Conservation (phyloP, 225 moss, liverwort and hornwort species). For the Thuidium tamariscinum region DNA sequence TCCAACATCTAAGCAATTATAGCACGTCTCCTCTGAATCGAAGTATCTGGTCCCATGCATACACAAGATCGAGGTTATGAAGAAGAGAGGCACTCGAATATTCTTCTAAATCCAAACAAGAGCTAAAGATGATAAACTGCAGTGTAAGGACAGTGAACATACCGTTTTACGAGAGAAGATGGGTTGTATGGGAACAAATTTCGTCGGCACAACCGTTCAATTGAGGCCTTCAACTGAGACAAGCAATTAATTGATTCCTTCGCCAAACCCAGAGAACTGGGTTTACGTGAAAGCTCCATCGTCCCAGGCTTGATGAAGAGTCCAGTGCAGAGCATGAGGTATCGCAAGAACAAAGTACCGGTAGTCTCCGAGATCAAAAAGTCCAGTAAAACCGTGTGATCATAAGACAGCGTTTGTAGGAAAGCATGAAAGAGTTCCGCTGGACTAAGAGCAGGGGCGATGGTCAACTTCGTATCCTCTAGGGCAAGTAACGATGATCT, state of each 20-base stretch:
- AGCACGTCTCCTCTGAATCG: background rate
- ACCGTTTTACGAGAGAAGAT: slow-evolving; percentile 48
- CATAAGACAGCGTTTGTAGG: slow-evolving; percentile 33
- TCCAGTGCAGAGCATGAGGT: slow-evolving; percentile 51
- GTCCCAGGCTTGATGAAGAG: slow-evolving; percentile 22
- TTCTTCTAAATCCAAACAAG: background rate
- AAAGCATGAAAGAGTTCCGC: slow-evolving; percentile 44
- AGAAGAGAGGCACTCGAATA: background rate
- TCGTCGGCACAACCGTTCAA: slow-evolving; percentile 40
- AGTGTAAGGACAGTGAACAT: background rate
- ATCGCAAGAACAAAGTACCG: slow-evolving; percentile 43
- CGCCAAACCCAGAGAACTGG: background rate
- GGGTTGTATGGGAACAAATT: slow-evolving; percentile 72
- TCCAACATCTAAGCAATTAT: background rate
- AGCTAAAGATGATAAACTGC: background rate
- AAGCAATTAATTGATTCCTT: slow-evolving; percentile 31
- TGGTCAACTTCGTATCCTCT: background rate
- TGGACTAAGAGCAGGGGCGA: slow-evolving; percentile 31
- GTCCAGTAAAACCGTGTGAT: slow-evolving; percentile 49
- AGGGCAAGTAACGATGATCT: slow-evolving; percentile 16
- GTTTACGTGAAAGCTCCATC: background rate
- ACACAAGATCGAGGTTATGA: background rate
- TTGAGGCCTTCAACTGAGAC: slow-evolving; percentile 33
- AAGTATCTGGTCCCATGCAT: background rate
- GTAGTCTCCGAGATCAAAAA: slow-evolving; percentile 54